These are phyloP conservation scores for Voacanga thouarsii DNA, from an alignment of 257 asterid species.

Conservation along the genomic window DNA sequence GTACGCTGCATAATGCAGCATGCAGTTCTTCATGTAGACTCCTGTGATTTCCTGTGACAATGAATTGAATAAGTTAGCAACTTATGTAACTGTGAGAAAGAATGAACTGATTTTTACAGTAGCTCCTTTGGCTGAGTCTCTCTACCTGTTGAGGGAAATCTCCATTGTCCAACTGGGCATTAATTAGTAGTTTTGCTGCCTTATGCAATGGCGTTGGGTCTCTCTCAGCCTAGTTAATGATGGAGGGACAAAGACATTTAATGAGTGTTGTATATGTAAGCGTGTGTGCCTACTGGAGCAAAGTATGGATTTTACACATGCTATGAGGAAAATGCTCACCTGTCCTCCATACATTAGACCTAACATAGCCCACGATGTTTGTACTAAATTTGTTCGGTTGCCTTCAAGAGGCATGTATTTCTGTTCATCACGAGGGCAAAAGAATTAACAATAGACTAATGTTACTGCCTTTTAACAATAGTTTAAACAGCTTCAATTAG, in stretches of 20 bases:
- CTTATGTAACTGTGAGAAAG: background rate
- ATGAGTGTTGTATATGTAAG: background rate
- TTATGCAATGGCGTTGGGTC: conserved; percentile 67
- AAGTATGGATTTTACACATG: background rate
- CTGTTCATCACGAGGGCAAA: conserved; percentile 28
- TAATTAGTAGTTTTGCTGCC: conserved; percentile 70
- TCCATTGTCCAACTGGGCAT: conserved; percentile 75
- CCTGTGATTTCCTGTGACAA: conserved; percentile 60
- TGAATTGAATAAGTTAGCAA: background rate
- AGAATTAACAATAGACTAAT: background rate
- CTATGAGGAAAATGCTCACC: conserved; percentile 29
- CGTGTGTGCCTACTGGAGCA: background rate
- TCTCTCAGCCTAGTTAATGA: conserved; percentile 47
- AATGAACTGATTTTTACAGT: background rate
- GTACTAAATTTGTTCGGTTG: conserved; percentile 71
- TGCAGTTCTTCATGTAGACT: conserved; percentile 72
- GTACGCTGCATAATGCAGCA: conserved; percentile 68
- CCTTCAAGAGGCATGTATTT: conserved; percentile 72
- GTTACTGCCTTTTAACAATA: background rate
- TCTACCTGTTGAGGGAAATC: conserved; percentile 81
- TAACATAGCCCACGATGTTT: conserved; percentile 88
- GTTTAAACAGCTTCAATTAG: background rate
- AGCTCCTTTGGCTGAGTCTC: background rate
- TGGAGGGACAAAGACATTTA: background rate
- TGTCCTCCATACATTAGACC: conserved; percentile 73